Base-by-base conservation (phyloP, 2,329 filamentous ascomycete genomes). In the Neonectria hederae region DNA sequence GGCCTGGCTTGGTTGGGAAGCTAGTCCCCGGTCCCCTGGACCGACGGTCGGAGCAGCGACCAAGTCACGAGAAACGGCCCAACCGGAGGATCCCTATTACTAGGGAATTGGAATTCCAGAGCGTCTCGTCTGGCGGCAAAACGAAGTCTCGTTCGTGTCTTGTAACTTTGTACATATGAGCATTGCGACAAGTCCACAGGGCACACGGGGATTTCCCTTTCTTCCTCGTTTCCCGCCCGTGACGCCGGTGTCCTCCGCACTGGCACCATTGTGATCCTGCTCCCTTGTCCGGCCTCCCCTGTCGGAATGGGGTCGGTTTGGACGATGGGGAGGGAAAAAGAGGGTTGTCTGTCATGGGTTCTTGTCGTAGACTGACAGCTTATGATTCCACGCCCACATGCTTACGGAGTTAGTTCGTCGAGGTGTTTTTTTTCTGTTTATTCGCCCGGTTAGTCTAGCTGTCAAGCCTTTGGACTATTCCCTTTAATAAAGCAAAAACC, bases 1-100 rank as follows among this genome's bases (percentile, higher is more conserved):
- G 53, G 54, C 40, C 40, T 32, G 28, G 48, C 53, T 48, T 56
- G 54, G 54, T 57, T 46, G 45, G 46, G 35, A 38, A 57, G 54
- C 30, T 49, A 30, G 40, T 21, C 38, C 48, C 40, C 53, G 1
- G 43, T 42, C 48, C 35, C 54, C 17, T 28, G 45, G 54, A 63
- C 61, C 54, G 61, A 63, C 49, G 24, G 49, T 63, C 61, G 57
- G 63, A 62, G 42, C 49, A 53, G 53, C 42, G 11, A 48, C 56
- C 58, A 40, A 43, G 63, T 32, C 17, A 43, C 17, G 38, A 19
- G 35, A 65, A 54, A 59, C 54, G 65, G 61, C 52, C 70, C 69
- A 74, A 74, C 67, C 65, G 69, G 64, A 72, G 62, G 63, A 65
- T 65, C 64, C 65, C 63, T 70, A 72, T 70, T 72, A 68, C 68